Evolutionary conservation across 106 monocot species (phyloP).

Genomic region (Amphibolis antarctica): DNA sequence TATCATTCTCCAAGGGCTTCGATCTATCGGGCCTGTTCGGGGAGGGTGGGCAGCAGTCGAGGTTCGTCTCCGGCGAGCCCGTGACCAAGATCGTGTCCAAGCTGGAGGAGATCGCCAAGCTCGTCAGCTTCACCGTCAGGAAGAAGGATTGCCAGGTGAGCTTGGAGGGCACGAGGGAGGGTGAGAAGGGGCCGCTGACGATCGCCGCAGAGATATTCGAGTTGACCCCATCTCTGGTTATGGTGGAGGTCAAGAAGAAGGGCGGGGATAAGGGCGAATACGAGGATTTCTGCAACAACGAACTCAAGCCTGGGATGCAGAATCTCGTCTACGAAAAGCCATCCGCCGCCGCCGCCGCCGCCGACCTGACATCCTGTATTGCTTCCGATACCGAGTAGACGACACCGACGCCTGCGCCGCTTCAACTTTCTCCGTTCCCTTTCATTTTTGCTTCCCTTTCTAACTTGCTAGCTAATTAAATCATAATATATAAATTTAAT

Average conservation of each 20-base stretch:
- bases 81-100: conserved; percentile 3
- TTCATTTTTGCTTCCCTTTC: too few species aligned
- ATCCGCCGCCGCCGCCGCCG: neutral
- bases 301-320: conserved; percentile 7
- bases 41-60: conserved; percentile 6
- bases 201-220: conserved; percentile 13
- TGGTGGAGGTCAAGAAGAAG: conserved; percentile 15
- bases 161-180: conserved; percentile 8
- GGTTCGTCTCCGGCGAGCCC: conserved; percentile 10
- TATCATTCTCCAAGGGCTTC: conserved; percentile 6
- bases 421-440: too few species aligned
- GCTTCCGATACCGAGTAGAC: neutral
- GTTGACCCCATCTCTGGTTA: conserved; percentile 6
- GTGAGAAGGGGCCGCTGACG: conserved; percentile 10
- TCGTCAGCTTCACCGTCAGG: conserved; percentile 11
- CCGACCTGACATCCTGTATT: too few species aligned
- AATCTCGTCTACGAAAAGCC: conserved; percentile 2
- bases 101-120: conserved; percentile 11
- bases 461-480: too few species aligned
- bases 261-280: conserved; percentile 8
- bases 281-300: conserved; percentile 8
- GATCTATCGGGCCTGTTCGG: conserved; percentile 8
- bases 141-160: conserved; percentile 16
- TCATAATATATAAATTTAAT: too few species aligned
- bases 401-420: too few species aligned